Evolutionary conservation across 2,329 filamentous ascomycete genomes (phyloP), one percentile per base, ranked within the genome.

Genomic region (Aspergillus tanneri): DNA sequence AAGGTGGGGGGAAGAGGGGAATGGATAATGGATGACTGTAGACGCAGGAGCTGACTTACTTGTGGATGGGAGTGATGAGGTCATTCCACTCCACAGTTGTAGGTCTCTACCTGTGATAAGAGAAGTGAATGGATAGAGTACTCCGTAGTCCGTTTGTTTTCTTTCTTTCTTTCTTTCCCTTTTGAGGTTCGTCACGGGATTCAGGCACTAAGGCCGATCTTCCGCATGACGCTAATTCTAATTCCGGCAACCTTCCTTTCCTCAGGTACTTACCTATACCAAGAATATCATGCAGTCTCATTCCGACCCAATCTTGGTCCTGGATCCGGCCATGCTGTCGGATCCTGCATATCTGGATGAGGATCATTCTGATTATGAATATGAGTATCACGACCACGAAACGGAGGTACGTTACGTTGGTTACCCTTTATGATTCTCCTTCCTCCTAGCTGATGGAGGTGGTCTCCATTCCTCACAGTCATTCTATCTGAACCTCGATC

Each of bases 401-500:
- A 78, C 74, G 21, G 79, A 80, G 67, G 79, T 79, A 61, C 23
- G 41, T 23, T 21, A 22, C 18, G n/a, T n/a, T n/a, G n/a, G n/a
- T n/a, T 7, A 28, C 28, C 10, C 14, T 14, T 5, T 7, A 24
- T 37, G 12, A 25, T 40, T 35, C 21, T 23, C n/a, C 41, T 38
- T 28, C 35, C 32, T 41, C 43, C 28, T 21, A n/a, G 5, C 41
- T 44, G 14, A 36, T 22, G 11, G 19, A 32, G 12, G n/a, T n/a
- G 21, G 27, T 18, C 8, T n/a, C 37, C 19, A 53, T 41, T 44
- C 8, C 19, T 28, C 22, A 24, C 46, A 84, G 72, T 76, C 78
- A 47, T 77, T 82, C 57, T 83, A 81, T 60, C 72, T 85, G 46
- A 81, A 80, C 32, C 68, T 85, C 49, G 82, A 85, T 61, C 67